Evolutionary conservation across 805 yeast genomes (phyloP), one percentile per base, ranked within the genome.

Genomic region (Cyberlindnera japonica): DNA sequence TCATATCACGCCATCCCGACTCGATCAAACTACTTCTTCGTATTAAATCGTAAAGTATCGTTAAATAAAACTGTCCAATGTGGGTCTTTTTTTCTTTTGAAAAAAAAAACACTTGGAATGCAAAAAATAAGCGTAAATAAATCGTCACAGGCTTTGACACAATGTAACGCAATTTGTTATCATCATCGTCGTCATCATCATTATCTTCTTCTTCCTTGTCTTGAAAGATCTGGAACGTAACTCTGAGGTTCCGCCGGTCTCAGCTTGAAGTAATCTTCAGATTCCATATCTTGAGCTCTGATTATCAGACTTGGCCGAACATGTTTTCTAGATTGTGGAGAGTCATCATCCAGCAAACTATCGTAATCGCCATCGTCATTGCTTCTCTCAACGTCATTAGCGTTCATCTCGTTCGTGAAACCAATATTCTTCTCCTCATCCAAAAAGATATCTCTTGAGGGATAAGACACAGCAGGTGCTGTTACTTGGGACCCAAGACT

Each of bases 271-370:
- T 55, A 55, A 24, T 54, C 55, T 31, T 54, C 59, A 17, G 29
- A 12, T 29, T 53, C 56, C 56, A 54, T 53, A 17, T 54, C 45
- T 24, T 32, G 40, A 11, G 56, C 56, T 23, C 59, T 43, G 2
- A 39, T 11, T 6, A 49, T 35, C 22, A 54, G 27, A 40, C 55
- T 49, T 23, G 51, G 44, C 35, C 57, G 49, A 10, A 50, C 55
- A 5, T 31, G 28, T 2, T 20, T 31, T 23, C 45, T 38, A 1
- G 34, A 15, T 3, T 17, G 7, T 5, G 37, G 25, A 11, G 33
- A 22, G 3, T 24, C 27, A 24, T 41, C 45, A 28, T 41, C 45
- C 27, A 41, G 13, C 2, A 36, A 26, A 22, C 41, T 41, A 25
- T 37, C 44, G 20, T 28, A 17, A 17, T 42, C 46, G 13, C 2